Evolutionary conservation across 2,329 filamentous ascomycete species (phyloP).

Genomic region (Paracoccidioides brasiliensis): DNA sequence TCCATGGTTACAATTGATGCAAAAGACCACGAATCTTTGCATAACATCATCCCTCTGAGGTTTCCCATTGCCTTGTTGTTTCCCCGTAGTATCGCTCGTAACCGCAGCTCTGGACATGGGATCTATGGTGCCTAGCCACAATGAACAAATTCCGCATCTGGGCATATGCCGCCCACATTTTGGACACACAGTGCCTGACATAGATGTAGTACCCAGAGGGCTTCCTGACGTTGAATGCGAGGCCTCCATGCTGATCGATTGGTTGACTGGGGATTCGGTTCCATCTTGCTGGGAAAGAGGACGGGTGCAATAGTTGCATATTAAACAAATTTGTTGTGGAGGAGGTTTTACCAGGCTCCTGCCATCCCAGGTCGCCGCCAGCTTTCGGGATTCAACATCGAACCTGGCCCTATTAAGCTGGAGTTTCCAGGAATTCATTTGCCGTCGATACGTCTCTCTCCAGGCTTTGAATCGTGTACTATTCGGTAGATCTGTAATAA

Average conservation of each 20-base stretch:
- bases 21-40: conserved; percentile 46
- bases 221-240: conserved; percentile 24
- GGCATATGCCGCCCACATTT: conserved; percentile 51
- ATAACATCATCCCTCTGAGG: conserved; percentile 31
- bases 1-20: conserved; percentile 50
- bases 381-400: conserved; percentile 43
- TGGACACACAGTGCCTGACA: conserved; percentile 44
- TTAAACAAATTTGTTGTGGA: conserved; percentile 42
- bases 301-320: conserved; percentile 48
- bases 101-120: conserved; percentile 32
- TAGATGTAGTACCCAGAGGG: conserved; percentile 22
- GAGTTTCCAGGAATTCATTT: conserved; percentile 49
- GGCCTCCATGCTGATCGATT: conserved; percentile 15
- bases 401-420: conserved; percentile 48
- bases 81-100: conserved; percentile 20
- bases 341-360: conserved; percentile 37
- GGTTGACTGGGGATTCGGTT: conserved; percentile 13
- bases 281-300: conserved; percentile 38
- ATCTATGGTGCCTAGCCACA: conserved; percentile 49
- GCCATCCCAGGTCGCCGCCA: conserved; percentile 39
- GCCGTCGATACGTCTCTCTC: conserved; percentile 48
- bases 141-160: conserved; percentile 47
- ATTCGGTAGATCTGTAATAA: conserved; percentile 41
- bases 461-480: conserved; percentile 44
- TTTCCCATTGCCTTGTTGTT: neutral